phyloP scores from a whole-genome alignment of 2,329 filamentous ascomycete species.

The Chaetomium sp. region DNA sequence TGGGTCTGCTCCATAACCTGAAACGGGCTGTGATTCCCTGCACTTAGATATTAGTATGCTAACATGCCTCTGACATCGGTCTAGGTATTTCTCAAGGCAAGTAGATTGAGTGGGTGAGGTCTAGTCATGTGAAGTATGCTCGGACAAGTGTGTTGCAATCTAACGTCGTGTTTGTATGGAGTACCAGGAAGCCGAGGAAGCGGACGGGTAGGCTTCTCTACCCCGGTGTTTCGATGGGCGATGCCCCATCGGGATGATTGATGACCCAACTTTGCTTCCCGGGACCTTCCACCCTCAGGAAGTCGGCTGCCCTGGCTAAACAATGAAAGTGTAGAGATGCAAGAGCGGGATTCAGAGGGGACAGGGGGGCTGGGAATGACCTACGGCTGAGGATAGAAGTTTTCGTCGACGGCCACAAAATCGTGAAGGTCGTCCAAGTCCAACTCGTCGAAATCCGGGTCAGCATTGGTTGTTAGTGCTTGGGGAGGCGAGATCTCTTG shows the following conservation, averaged over 20 bases:
- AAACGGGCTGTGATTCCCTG: slow-evolving; percentile 3
- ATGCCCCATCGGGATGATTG: too few species aligned
- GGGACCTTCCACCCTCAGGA: too few species aligned
- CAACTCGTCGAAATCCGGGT: neutral
- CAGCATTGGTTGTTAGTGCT: neutral
- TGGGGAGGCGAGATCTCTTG: neutral
- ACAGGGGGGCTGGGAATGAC: neutral
- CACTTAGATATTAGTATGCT: neutral
- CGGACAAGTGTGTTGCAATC: too few species aligned
- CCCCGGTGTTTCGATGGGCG: too few species aligned
- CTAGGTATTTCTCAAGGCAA: neutral
- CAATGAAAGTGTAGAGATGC: neutral
- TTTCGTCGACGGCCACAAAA: neutral
- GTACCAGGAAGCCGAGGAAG: too few species aligned
- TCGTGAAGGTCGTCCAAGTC: neutral
- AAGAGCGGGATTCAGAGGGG: neutral
- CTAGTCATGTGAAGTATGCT: too few species aligned
- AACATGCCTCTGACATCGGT: neutral
- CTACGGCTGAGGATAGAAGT: neutral
- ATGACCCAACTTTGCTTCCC: too few species aligned
- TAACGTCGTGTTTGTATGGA: too few species aligned
- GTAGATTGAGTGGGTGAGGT: too few species aligned
- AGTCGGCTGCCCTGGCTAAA: too few species aligned
- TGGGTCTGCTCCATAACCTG: neutral
- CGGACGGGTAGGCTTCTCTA: too few species aligned